A percentile compares a stretch with the other conserved stretches of the same genome.
Conservation (phyloP, 2,329 filamentous ascomycete genomes). For the Hirsutella minnesotensis region DNA sequence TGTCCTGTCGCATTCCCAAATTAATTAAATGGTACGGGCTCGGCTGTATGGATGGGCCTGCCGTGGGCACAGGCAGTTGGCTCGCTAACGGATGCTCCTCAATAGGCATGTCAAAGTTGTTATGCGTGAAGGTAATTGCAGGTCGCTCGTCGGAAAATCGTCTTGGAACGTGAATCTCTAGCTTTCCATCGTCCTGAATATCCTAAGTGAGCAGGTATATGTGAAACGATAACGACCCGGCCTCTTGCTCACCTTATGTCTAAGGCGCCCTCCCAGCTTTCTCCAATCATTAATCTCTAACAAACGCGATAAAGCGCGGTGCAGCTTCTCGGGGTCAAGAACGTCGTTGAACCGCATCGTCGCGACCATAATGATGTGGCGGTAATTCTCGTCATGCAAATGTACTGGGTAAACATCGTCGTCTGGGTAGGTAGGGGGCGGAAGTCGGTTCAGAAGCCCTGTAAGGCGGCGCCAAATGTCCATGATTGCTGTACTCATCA, state of each 20-base stretch:
- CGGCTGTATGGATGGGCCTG: neutral
- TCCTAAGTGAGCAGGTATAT: neutral
- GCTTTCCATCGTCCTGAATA: neutral
- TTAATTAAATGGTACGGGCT: neutral
- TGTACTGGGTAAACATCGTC: neutral
- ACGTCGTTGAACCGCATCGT: neutral
- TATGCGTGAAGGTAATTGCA: neutral
- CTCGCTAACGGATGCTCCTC: neutral
- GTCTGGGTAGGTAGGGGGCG: neutral
- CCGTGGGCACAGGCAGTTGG: neutral
- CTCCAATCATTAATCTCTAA: neutral
- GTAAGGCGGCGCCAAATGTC: no score
- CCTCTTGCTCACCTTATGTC: neutral
- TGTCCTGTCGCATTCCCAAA: neutral
- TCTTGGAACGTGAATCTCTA: neutral
- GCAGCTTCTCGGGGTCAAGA: neutral
- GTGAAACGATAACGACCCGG: neutral
- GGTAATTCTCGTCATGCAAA: neutral
- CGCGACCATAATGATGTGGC: neutral
- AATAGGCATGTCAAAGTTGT: neutral
- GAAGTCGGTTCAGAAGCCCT: no score
- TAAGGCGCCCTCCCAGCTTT: neutral
- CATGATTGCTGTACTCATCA: no score
- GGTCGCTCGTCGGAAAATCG: neutral
- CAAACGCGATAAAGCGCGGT: neutral